Conservation (phyloP, 805 yeast genomes). For the Myxozyma neotropica region DNA sequence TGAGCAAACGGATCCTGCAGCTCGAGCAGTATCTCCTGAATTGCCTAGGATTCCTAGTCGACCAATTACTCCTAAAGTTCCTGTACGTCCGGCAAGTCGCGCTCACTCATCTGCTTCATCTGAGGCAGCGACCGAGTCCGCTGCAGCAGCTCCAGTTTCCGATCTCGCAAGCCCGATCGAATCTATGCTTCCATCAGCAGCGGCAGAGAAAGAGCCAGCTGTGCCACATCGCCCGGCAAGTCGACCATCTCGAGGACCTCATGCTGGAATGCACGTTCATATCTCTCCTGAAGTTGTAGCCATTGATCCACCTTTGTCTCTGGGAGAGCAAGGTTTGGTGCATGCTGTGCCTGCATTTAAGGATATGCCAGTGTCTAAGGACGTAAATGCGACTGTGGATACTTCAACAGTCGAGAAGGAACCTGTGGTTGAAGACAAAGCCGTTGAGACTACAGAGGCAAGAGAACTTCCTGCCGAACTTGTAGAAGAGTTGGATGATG, state of each 20-base stretch:
- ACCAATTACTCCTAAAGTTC: conserved; percentile 8
- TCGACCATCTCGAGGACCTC: conserved; percentile 6
- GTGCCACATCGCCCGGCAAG: conserved; percentile 13
- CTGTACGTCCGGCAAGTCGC: conserved; percentile 9
- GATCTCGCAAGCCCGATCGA: too few species aligned
- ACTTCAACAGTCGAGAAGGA: too few species aligned
- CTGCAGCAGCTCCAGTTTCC: background rate
- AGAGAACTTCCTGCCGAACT: background rate
- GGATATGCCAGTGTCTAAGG: background rate
- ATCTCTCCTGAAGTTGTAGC: conserved; percentile 13
- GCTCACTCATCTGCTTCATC: background rate
- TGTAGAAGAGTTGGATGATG: background rate
- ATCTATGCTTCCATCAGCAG: too few species aligned
- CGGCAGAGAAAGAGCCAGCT: background rate
- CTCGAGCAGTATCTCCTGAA: background rate
- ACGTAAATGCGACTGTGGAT: too few species aligned
- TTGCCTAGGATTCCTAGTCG: conserved; percentile 15
- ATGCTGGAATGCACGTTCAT: conserved; percentile 18
- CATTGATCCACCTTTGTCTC: conserved; percentile 11
- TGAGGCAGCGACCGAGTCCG: background rate
- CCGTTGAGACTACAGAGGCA: background rate
- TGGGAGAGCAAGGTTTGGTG: background rate
- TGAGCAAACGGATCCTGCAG: background rate
- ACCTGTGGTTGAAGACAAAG: background rate
- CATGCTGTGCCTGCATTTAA: conserved; percentile 18